phyloP scores from a whole-genome alignment of 2,329 filamentous ascomycete genomes.

The Cercospora zeina region DNA sequence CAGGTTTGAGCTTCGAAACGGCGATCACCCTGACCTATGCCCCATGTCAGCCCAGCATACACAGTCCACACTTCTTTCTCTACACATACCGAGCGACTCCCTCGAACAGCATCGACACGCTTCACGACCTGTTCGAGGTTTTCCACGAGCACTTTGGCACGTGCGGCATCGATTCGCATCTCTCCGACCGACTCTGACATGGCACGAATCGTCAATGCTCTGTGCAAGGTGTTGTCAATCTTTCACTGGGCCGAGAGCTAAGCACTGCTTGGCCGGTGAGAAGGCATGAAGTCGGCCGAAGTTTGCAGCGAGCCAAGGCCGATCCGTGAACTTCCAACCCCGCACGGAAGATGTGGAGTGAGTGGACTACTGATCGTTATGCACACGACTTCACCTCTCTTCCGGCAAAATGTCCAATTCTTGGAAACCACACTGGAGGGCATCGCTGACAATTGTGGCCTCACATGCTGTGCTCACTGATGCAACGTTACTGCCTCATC shows the following conservation, averaged over 20 bases:
- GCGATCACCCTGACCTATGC: conserved; percentile 81
- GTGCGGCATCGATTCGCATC: conserved; percentile 45
- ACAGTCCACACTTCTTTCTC: conserved; percentile 15
- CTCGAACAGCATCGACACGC: conserved; percentile 43
- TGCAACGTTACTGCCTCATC: too few species aligned
- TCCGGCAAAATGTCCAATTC: background rate
- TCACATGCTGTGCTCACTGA: too few species aligned
- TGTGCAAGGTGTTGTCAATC: conserved; percentile 9
- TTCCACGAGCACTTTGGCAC: conserved; percentile 49
- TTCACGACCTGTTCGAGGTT: conserved; percentile 47
- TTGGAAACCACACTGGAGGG: background rate
- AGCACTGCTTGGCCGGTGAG: conserved; percentile 6
- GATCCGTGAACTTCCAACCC: background rate
- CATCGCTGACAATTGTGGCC: background rate
- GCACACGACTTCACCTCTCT: conserved; percentile 1
- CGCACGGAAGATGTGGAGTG: background rate
- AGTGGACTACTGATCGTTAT: background rate
- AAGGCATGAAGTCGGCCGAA: conserved; percentile 20
- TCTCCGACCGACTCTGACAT: conserved; percentile 18
- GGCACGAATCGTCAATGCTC: background rate
- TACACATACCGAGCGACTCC: conserved; percentile 27
- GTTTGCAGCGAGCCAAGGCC: conserved; percentile 21
- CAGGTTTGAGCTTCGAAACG: conserved; percentile 94
- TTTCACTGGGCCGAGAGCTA: background rate
- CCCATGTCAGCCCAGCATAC: conserved; percentile 1